phyloP scores from a whole-genome alignment of 2,329 filamentous ascomycete genomes.

The Emmonsia crescens region DNA sequence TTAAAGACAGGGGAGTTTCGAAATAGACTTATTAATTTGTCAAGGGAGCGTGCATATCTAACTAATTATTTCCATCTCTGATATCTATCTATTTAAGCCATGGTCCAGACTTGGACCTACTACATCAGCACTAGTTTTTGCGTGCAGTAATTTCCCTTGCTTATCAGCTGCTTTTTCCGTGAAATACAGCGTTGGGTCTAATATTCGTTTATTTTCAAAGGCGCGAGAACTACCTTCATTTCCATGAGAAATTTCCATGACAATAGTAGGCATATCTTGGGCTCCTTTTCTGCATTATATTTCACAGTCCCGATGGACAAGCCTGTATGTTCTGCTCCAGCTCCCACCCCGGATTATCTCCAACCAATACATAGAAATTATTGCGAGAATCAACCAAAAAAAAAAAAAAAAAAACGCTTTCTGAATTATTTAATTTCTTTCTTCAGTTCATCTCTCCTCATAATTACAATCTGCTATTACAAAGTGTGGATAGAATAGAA shows the following conservation, averaged over 20 bases:
- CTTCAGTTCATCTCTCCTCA: not conserved
- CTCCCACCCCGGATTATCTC: no score
- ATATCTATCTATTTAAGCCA: not conserved
- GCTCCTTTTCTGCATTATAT: no score
- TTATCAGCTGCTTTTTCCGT: no score
- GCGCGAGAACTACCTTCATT: no score
- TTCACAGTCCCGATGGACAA: no score
- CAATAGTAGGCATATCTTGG: no score
- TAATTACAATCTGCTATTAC: not conserved
- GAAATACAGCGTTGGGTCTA: no score
- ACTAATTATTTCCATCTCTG: not conserved
- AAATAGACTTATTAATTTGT: not conserved
- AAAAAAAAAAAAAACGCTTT: not conserved
- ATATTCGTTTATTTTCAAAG: no score
- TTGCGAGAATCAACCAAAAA: not conserved
- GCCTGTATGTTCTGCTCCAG: no score
- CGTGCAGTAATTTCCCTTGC: no score
- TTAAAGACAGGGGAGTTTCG: not conserved
- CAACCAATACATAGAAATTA: not conserved
- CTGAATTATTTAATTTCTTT: not conserved
- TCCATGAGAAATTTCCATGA: no score
- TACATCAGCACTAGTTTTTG: not conserved
- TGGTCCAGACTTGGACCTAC: not conserved
- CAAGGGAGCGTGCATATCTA: not conserved
- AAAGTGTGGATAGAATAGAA: not conserved